Base-by-base conservation (phyloP, 2,329 filamentous ascomycete species). In the Phyllosticta capitalensis region DNA sequence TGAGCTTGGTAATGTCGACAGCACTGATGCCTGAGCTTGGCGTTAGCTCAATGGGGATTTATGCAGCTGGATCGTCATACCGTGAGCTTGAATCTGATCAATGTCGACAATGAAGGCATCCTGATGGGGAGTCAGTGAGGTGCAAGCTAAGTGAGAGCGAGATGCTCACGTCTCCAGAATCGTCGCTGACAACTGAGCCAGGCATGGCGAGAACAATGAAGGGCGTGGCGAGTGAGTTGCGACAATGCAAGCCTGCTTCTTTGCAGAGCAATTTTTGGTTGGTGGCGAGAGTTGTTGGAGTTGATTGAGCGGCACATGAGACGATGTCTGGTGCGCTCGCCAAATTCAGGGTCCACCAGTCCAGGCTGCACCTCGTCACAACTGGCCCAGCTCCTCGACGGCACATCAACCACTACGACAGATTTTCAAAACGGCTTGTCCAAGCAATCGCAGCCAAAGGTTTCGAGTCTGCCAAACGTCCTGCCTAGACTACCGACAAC, bases 1-100 rank as follows among this genome's bases (percentile, higher is more conserved):
- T 87, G 55, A 88, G 74, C 69, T 87, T 88, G 7, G 77, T 75
- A 64, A 88, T 87, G 67, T 88, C 85, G 2, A 82, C 78, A 30
- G 81, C 83, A 59, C 82, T 81, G 64, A 88, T 83, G 50, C 85
- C 81, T 82, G 58, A 61, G 60, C 5, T 61, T 52, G 48, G n/a
- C 6, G 45, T 65, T 24, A 68, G 62, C 17, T 45, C n/a, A n/a
- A 7, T 6, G 38, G 7, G 6, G 7, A 14, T 17, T 7, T 7
- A n/a, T n/a, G 38, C 14, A n/a, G 14, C 14, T 45, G 17, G 17
- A n/a, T n/a, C 5, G 7, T 54, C 63, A 50, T 71, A 81, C 82
- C 85, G 69, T 88, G 84, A 33, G 81, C 78, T 69, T 87, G 84
- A 30, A 88, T 82, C 52, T 78, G 75, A 62, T 88, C 85, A 61